phyloP scores from a whole-genome alignment of 2,329 filamentous ascomycete species.

The Clonostachys rosea region DNA sequence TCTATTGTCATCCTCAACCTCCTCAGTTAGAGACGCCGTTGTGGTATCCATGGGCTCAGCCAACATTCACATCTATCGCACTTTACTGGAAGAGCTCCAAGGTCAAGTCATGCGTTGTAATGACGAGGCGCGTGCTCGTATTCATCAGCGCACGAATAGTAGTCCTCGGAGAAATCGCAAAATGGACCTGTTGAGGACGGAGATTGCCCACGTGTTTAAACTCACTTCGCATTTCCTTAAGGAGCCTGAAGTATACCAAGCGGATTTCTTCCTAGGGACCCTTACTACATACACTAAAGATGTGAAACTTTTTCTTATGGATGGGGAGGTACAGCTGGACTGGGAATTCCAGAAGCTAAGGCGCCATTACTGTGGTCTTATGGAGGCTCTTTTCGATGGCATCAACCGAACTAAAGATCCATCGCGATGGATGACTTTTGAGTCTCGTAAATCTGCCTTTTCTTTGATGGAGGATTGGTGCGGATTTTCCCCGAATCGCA shows the following conservation, averaged over 20 bases:
- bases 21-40: conserved; percentile 82
- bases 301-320: conserved; percentile 89
- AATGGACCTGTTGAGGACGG: conserved; percentile 83
- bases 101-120: conserved; percentile 82
- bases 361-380: conserved; percentile 88
- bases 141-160: conserved; percentile 83
- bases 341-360: conserved; percentile 90
- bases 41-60: conserved; percentile 91
- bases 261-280: conserved; percentile 88
- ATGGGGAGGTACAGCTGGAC: conserved; percentile 89
- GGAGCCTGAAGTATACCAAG: conserved; percentile 70
- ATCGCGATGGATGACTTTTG: conserved; percentile 94
- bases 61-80: conserved; percentile 89
- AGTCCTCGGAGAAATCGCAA: conserved; percentile 76
- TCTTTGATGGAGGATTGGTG: conserved; percentile 99
- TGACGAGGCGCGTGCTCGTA: conserved; percentile 78
- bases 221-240: conserved; percentile 87
- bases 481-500: conserved; percentile 89
- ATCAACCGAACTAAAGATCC: conserved; percentile 83
- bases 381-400: conserved; percentile 89
- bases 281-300: conserved; percentile 88
- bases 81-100: conserved; percentile 83
- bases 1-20: conserved; percentile 73
- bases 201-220: conserved; percentile 95
- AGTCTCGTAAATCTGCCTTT: conserved; percentile 91